These are phyloP conservation scores for Cyberlindnera euphorbiae DNA, from an alignment of 805 yeast species.

Conservation along the genomic window DNA sequence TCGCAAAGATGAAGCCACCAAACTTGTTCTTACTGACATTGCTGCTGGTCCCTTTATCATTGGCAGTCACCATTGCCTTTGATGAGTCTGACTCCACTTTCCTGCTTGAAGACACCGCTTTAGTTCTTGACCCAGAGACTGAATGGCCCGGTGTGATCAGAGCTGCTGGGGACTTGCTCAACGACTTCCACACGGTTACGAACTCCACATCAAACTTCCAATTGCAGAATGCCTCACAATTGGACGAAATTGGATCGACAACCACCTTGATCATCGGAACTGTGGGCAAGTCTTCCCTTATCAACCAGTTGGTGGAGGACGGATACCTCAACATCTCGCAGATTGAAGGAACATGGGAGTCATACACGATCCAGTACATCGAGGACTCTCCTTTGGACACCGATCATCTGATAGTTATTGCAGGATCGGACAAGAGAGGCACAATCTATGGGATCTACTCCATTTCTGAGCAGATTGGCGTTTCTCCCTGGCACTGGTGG, in stretches of 20 bases:
- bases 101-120: slow-evolving; percentile 1
- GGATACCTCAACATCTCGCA: slow-evolving; percentile 1
- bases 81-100: slow-evolving; percentile 1
- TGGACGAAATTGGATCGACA: no score
- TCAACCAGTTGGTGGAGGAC: slow-evolving; percentile 2
- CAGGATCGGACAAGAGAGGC: slow-evolving; percentile 14
- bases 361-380: slow-evolving; percentile 5
- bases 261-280: no score
- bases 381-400: slow-evolving; percentile 4
- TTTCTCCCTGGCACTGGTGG: slow-evolving; percentile 15
- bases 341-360: slow-evolving; percentile 10
- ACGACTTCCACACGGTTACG: slow-evolving; percentile 8
- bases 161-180: slow-evolving; percentile 8
- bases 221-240: slow-evolving; percentile 1
- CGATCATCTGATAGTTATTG: slow-evolving; percentile 5
- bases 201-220: neutral
- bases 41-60: no score
- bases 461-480: slow-evolving; percentile 12
- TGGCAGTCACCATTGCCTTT: slow-evolving; percentile 1
- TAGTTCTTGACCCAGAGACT: slow-evolving; percentile 3
- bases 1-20: no score
- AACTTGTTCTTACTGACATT: no score
- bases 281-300: slow-evolving; percentile 8
- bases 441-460: slow-evolving; percentile 11
- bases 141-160: slow-evolving; percentile 14